Evolutionary conservation across 176 grass and related monocot species (phyloP), one percentile per base, ranked within the genome.

Genomic region (Saccharum officinarum): DNA sequence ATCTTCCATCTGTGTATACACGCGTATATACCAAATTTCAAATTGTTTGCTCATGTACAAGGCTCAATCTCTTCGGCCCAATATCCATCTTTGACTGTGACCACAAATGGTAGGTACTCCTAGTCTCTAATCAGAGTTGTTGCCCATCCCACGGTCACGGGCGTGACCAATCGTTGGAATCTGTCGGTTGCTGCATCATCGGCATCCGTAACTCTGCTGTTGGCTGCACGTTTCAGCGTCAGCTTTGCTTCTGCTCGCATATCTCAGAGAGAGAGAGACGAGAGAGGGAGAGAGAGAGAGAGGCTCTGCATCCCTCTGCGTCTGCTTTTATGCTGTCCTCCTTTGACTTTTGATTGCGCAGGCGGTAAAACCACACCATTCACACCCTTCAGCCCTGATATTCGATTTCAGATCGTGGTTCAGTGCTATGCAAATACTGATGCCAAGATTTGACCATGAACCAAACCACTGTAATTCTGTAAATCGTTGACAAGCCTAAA

Each of bases 101-200:
- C 38, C 67, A 64, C 39, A 18, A 38, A 14, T 63, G 47, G 45
- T 40, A 6, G 52, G 33, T 77, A 7, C 28, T 42, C 39, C 39
- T 40, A 40, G 71, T 23, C 20, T 10, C 57, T 69, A 22, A 46
- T 34, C 64, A 26, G 36, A 55, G 34, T 55, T 86, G 55, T 37
- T 73, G 40, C 14, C 36, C 40, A 69, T 73, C 73, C 67, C 36
- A 78, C 3, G 17, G 16, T 59, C 34, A 60, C 38, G 26, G 37
- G 34, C 73, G 54, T 16, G 83, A 77, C 64, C 80, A 33, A 36
- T 47, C n/a, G 34, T 42, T 39, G 67, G 67, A 71, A 82, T 71
- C 33, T 77, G 82, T 36, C 41, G 57, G 57, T 12, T 4, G 65
- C 52, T 64, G 40, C 57, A 36, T 57, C 69, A 18, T 82, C 67